Evolutionary conservation across 208 protist species (phyloP), one percentile per base, ranked within the genome.

Genomic region (Strigomonas galati): DNA sequence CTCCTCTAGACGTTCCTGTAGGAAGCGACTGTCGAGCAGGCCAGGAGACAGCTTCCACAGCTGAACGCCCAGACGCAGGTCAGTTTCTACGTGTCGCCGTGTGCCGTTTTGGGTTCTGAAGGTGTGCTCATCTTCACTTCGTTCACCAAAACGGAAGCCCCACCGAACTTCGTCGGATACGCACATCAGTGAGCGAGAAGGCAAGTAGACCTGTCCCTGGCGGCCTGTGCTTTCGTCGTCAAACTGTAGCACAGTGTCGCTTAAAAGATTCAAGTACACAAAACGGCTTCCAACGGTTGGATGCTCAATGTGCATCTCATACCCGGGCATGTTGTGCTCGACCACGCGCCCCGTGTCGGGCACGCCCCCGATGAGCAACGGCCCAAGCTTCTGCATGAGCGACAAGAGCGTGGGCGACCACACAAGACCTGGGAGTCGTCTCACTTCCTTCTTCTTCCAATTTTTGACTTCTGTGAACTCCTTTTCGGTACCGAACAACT

Each of bases 301-400:
- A 67, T 91, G 87, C 72, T 95, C 86, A 5, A 82, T 71, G 59
- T 95, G 90, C 77, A 92, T 83, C 58, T 95, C 90, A 28, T 95
- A 95, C 14, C 90, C 90, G 0, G 90, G 81, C 21, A 91, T 52
- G 32, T 83, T 74, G 63, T 95, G 87, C 69, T 95, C 90, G 1
- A 95, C 85, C 1, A 95, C 82, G 10, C 90, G 84, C n/a, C 80
- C 90, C 1, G 81, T 92, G 74, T 95, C 87, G 0, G 84, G 84
- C 55, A 87, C 62, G 0, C 35, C 26, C 40, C 79, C 77, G 0
- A 86, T 59, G n/a, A 87, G 26, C 26, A 63, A 30, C 19, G 69
- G 73, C 0, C 70, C 78, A 2, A 88, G 40, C 9, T 79, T 52
- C 4, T 44, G 31, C 43, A 95, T 30, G 4, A 82, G 51, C 7